These are phyloP conservation scores for Skeletonema tropicum DNA, from an alignment of 108 stramenopile genomes.

Conservation along the genomic window DNA sequence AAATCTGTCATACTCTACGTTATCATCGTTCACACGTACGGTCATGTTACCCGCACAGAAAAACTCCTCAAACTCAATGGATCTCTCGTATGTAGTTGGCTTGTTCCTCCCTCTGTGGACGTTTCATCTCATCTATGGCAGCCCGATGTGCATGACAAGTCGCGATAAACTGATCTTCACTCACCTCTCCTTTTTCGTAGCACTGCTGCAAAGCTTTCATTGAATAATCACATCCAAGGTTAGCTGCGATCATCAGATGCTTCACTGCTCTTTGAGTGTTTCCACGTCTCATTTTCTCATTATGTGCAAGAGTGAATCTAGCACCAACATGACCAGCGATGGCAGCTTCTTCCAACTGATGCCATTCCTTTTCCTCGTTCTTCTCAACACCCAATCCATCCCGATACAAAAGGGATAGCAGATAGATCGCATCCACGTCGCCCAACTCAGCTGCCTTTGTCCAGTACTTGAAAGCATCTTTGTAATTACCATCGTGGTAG, in stretches of 20 bases:
- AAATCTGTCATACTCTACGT: too few species aligned
- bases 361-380: conserved; percentile 6
- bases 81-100: too few species aligned
- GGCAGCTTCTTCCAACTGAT: neutral
- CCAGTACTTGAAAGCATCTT: neutral
- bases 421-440: neutral
- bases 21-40: too few species aligned
- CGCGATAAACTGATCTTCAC: neutral
- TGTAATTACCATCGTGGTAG: too few species aligned
- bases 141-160: neutral
- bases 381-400: neutral
- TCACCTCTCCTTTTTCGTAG: neutral
- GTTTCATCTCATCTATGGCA: neutral
- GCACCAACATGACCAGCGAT: neutral
- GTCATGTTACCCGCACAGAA: too few species aligned
- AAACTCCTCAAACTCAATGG: too few species aligned
- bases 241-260: conserved; percentile 5
- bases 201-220: neutral
- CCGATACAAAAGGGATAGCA: neutral
- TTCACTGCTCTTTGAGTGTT: neutral
- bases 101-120: neutral
- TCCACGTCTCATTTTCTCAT: neutral
- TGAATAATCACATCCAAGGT: neutral
- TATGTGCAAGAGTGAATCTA: neutral
- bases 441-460: conserved; percentile 8